Evolutionary conservation across 2,329 filamentous ascomycete genomes (phyloP), one percentile per base, ranked within the genome.

Genomic region (Lecanosticta acicola): DNA sequence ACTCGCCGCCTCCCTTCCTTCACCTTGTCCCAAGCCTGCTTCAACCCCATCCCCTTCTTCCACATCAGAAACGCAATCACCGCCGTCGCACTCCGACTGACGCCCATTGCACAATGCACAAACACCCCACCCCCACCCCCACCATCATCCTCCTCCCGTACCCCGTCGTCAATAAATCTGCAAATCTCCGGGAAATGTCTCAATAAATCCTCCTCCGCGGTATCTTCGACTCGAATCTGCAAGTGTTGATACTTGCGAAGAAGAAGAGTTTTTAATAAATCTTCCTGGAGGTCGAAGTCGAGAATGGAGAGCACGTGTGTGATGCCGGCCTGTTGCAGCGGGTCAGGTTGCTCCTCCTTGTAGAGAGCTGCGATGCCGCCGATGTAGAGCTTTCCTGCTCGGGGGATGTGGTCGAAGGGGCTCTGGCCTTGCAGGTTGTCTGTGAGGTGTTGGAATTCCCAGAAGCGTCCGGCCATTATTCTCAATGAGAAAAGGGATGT

Each of bases 61-160:
- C 75, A 73, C 66, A 96, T 83, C 43, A 97, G 73, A 67, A 89
- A 96, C 50, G 91, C 90, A 45, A 93, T 77, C 45, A 87, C 78
- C 54, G 87, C 78, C 26, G 87, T 83, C 55, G 91, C 86, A 35
- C 88, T 95, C 47, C 91, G 84, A 34, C 89, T 95, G 69, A 93
- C 94, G 35, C 91, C 91, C 81, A 94, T 94, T 16, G 88, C 91
- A 75, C 91, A 86, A 68, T 85, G 82, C 54, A 85, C 78, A 53
- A 85, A 72, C 19, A 85, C 81, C 39, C 74, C 75, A 45, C 76
- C 78, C 46, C 72, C 72, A 51, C 68, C 66, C 56, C 74, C 67
- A n/a, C n/a, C n/a, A n/a, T n/a, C n/a, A n/a, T n/a, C n/a, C n/a
- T n/a, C n/a, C n/a, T n/a, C n/a, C n/a, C n/a, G n/a, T 45, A 96